Base-by-base conservation (phyloP, 495 filamentous ascomycete genomes). In the Xylaria grammica region DNA sequence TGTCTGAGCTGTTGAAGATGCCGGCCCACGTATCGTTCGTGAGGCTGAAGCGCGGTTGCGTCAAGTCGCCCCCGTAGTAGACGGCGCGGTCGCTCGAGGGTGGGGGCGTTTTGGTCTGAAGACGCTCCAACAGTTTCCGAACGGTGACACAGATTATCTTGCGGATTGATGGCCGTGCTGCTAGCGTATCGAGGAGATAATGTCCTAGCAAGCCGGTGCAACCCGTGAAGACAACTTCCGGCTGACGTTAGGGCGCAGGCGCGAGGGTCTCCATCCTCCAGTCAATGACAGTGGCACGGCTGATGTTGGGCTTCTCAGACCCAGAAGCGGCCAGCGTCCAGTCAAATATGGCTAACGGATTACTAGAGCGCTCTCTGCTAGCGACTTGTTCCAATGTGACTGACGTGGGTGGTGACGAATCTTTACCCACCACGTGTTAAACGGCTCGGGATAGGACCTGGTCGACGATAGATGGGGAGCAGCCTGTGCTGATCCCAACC, bases 1-100 rank as follows among this genome's bases (percentile, higher is more conserved):
- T 77, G 51, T 83, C 77, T 0, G 84, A 81, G 9, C 83, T 85
- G 63, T 78, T 81, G 27, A 73, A 79, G 1, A 87, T 63, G 0
- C 27, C 51, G 0, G 17, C 11, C 2, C 62, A 60, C 0, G 74
- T 71, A 0, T 48, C 29, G 0, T 71, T 57, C 0, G 71, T 67
- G 0, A 86, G 72, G 5, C 84, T 83, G 0, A 86, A 72, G 0
- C 32, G 65, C 71, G 62, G 82, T 30, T 62, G 63, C 73, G 55
- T 78, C 70, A 71, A 54, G 56, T 85, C 71, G 0, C 84, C 84
- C 0, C 36, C n/a, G 62, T 82, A 69, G 3, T 20, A 57, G 34
- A 38, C 38, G 2, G 15, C 3, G 32, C 30, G 29, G n/a, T 15
- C 9, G 3, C 32, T 34, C 13, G 17, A 32, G 9, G 29, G 53